Base-by-base conservation (phyloP, 306 rosid genomes). In the Acacia confusa region DNA sequence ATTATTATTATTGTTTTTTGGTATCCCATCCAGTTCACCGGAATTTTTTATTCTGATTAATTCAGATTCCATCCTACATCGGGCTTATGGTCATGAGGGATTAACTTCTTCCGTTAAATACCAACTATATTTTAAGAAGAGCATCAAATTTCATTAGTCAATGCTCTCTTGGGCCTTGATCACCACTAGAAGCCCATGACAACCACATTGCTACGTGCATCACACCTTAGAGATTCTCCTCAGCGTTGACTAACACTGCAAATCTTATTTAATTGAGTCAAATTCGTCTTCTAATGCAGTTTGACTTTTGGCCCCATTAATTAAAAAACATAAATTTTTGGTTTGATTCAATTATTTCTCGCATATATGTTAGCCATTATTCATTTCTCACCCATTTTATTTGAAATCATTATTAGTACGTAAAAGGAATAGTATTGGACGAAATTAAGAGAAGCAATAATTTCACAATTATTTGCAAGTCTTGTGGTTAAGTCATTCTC, bases 121-220 rank as follows among this genome's bases (percentile, higher is more conserved):
- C 32, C 32, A 3, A 3, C 34, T 32, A 13, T 48, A 47, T 47
- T 11, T 47, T 12, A 47, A 47, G 53, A 3, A 3, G 1, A 13
- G 2, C 0, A 48, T 65, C 72, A 79, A 87, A 4, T 4, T 14
- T 27, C 3, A 63, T 0, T 25, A 19, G 70, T 17, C 70, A 78
- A 66, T 19, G 17, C 72, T 84, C 17, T 52, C 77, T 43, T 86
- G 91, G 88, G 86, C 79, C 66, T 61, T 68, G 76, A 72, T 76
- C 13, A 25, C 61, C 72, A 53, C 67, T 86, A 81, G 3, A 81
- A 81, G 77, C 90, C 91, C 88, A 76, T 82, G 40, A 72, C 15
- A 12, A 7, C 71, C 7, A 32, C 25, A 79, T 43, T 81, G 85
- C 83, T 36, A 20, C 47, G 45, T 55, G 64, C 82, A 70, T 77